Base-by-base conservation (phyloP, 768 basidiomycete species). In the Candolleomyces eurysporus region DNA sequence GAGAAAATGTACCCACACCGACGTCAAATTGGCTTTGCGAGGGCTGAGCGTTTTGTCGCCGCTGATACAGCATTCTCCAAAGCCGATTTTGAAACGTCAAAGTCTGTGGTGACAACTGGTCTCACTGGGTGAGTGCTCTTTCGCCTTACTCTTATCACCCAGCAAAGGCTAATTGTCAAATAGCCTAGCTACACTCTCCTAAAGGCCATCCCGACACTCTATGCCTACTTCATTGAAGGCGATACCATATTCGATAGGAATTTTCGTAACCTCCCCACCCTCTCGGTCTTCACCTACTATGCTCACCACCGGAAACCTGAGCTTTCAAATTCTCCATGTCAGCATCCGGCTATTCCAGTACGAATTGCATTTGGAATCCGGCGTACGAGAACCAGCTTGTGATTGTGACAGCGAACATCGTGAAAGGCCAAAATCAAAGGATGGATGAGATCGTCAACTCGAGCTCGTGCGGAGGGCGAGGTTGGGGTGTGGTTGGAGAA, bases 401-500 rank as follows among this genome's bases (percentile, higher is more conserved):
- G 71, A 93, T 99, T 67, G 94, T 97, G 66, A 98, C 96, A 0
- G 95, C 96, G 48, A 96, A 97, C 70, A 89, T 96, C 32, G 88
- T 88, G 0, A 82, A 88, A 0, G 91, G 90, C 0, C 74, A 75
- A 0, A 80, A 83, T 66, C 95, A 96, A 75, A 85, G 94, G 21
- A 82, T 96, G 40, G 97, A 99, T 65, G 94, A 98, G 71, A 94
- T 99, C 64, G 77, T 97, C 54, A 96, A 98, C 75, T 92, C 93
- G 19, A 88, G 88, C 48, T 80, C 88, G 98, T 73, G 84, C 87
- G 39, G 92, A 96, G 50, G 96, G 92, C 5, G 94, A 99, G 71
- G 87, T 99, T 10, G 97, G 97, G 0, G 95, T 98, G 5, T 99
- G 96, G 78, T 87, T 99, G 73, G 89, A 80, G 75, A 98, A 98